Percentiles rank a stretch among this genome's conserved stretches.
phyloP scores from a whole-genome alignment of 106 monocot species.

The Platanthera guangdongensis region DNA sequence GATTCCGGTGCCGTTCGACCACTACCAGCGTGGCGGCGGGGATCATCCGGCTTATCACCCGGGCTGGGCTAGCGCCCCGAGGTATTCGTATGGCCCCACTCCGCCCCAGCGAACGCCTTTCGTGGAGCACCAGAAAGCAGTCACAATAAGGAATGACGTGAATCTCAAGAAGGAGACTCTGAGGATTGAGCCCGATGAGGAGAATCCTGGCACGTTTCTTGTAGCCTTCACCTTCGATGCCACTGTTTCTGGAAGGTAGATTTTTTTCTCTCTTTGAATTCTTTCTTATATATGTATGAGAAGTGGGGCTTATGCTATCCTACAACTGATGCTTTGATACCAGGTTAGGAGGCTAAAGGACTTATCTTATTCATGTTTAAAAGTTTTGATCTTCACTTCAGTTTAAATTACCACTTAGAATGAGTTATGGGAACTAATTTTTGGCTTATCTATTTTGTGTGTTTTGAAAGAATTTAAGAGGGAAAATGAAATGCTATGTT shows the following conservation, averaged over 20 bases:
- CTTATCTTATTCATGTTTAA: too few species aligned
- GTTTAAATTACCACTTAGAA: too few species aligned
- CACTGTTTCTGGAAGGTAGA: slow-evolving; percentile 56
- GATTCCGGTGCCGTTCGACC: slow-evolving; percentile 60
- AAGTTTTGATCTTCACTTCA: too few species aligned
- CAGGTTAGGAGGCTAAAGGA: too few species aligned
- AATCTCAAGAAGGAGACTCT: slow-evolving; percentile 93
- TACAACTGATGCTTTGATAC: too few species aligned
- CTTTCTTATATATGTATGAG: too few species aligned
- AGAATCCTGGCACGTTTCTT: slow-evolving; percentile 55
- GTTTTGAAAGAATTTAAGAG: too few species aligned
- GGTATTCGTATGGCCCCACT: slow-evolving; percentile 9
- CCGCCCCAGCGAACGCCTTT: slow-evolving; percentile 32
- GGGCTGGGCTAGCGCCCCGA: slow-evolving; percentile 11
- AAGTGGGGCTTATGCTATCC: too few species aligned
- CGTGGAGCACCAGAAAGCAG: slow-evolving; percentile 89
- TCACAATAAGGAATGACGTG: slow-evolving; percentile 79
- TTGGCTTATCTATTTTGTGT: too few species aligned
- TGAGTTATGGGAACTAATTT: too few species aligned
- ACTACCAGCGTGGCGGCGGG: slow-evolving; percentile 19
- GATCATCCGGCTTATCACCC: slow-evolving; percentile 1
- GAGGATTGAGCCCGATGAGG: slow-evolving; percentile 72
- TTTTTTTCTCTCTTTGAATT: background rate
- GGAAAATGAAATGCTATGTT: too few species aligned
- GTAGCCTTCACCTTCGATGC: slow-evolving; percentile 87